Evolutionary conservation across 345 rosid genomes (phyloP), one percentile per base, ranked within the genome.

Genomic region (Conringia planisiliqua): DNA sequence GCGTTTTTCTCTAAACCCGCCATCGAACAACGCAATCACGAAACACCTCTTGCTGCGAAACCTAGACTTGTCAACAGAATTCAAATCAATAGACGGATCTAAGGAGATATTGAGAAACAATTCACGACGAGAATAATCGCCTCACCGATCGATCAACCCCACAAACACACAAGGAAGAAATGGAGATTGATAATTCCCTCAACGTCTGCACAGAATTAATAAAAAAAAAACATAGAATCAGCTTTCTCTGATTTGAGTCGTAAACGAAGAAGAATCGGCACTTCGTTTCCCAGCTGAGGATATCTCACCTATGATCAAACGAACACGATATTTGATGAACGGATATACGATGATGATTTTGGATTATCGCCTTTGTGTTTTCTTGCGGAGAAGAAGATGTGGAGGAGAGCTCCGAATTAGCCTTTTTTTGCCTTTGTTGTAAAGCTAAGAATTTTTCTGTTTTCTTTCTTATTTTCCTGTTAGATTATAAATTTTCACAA

Each of bases 1-100:
- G 35, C 68, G 65, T 69, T 76, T 20, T 78, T 78, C 38, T 79
- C 90, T 12, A 68, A 77, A 59, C 76, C 91, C 16, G 82, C 85
- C 89, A 87, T 83, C 68, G 68, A 77, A 56, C 76, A 78, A 75
- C 73, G 16, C 56, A 50, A 50, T 50, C 56, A 50, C 56, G 20
- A 27, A 79, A 79, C 20, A 11, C 48, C 47, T 44, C 36, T 69
- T 22, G 65, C 20, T 17, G 24, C 1, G 9, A 52, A 63, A 33
- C 20, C 65, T 36, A 59, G 2, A 35, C 26, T 10, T 10, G n/a
- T 58, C 22, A 39, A 24, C 59, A 26, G 8, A 46, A 65, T 24
- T 10, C 13, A 18, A 74, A 35, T 33, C 51, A 40, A 16, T 2
- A 1, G 27, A 13, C 48, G 50, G 56, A 69, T 59, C 6, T 3